Evolutionary conservation across 176 grass and related monocot genomes (phyloP).

Genomic region (Aegilops umbellulata): DNA sequence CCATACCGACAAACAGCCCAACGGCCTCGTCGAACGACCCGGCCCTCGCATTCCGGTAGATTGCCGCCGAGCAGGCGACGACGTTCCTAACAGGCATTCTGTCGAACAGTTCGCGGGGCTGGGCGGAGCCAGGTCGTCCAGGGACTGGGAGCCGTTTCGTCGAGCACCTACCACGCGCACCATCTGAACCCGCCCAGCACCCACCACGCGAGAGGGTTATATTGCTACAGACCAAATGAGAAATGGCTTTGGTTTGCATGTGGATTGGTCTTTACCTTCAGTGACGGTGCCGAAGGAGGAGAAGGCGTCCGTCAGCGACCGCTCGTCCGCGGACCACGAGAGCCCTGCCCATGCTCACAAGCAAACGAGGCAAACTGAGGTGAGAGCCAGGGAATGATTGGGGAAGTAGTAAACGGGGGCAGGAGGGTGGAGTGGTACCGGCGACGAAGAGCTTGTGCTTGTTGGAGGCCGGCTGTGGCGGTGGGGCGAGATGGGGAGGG

Average conservation of each 20-base stretch:
- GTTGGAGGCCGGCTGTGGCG: constrained; percentile 43
- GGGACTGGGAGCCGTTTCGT: neutral
- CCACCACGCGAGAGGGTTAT: constrained; percentile 19
- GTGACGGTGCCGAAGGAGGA: constrained; percentile 77
- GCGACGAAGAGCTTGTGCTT: constrained; percentile 81
- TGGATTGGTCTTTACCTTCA: constrained; percentile 52
- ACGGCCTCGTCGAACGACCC: constrained; percentile 29
- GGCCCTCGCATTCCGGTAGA: constrained; percentile 36
- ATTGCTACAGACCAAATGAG: constrained; percentile 13
- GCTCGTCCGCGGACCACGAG: constrained; percentile 80
- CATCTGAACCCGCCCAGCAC: constrained; percentile 33
- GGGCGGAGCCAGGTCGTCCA: neutral
- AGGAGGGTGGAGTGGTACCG: constrained; percentile 31
- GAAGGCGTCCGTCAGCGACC: constrained; percentile 77
- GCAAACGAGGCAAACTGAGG: neutral
- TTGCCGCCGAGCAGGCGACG: constrained; percentile 44
- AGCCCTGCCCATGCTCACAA: constrained; percentile 42
- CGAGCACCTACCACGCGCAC: constrained; percentile 29
- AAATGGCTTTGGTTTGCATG: neutral
- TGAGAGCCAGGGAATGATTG: neutral
- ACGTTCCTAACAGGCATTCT: constrained; percentile 46
- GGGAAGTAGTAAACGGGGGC: neutral
- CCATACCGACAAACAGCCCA: constrained; percentile 43
- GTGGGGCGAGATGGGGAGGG: neutral
- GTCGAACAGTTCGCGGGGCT: constrained; percentile 30